These are phyloP conservation scores for Poterioochromonas sp. DNA, from an alignment of 352 stramenopile genomes.

Conservation along the genomic window DNA sequence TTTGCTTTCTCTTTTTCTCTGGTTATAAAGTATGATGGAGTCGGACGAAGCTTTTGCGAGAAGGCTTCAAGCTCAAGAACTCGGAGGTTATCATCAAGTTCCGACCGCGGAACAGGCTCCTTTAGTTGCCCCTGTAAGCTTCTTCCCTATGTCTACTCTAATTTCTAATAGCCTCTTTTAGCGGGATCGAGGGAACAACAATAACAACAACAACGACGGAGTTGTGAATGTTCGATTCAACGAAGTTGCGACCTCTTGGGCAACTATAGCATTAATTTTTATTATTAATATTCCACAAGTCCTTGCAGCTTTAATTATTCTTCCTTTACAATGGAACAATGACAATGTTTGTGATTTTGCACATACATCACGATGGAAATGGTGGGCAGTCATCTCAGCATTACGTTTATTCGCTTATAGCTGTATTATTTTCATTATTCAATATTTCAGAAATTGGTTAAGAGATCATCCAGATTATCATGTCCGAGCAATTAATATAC, in stretches of 20 bases:
- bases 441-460: slow-evolving; percentile 12
- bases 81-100: too few relatives aligned
- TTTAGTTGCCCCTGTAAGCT: too few relatives aligned
- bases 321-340: slow-evolving; percentile 32
- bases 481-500: slow-evolving; percentile 23
- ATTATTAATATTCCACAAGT: slow-evolving; percentile 28
- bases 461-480: neutral
- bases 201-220: slow-evolving; percentile 5
- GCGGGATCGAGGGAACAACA: neutral
- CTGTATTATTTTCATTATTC: slow-evolving; percentile 35
- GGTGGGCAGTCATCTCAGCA: slow-evolving; percentile 41
- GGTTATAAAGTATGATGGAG: too few relatives aligned
- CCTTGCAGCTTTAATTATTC: slow-evolving; percentile 7
- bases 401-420: slow-evolving; percentile 41
- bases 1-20: too few relatives aligned
- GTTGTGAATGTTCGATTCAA: slow-evolving; percentile 21
- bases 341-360: neutral
- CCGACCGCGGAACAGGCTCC: too few relatives aligned
- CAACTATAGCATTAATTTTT: slow-evolving; percentile 9
- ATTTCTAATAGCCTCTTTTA: neutral
- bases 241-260: slow-evolving; percentile 4
- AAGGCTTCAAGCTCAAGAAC: slow-evolving; percentile 27
- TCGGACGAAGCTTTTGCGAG: slow-evolving; percentile 28
- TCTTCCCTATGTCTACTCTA: too few relatives aligned
- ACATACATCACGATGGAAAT: slow-evolving; percentile 38